Base-by-base conservation (phyloP, 768 basidiomycete genomes). In the Russula foetens region DNA sequence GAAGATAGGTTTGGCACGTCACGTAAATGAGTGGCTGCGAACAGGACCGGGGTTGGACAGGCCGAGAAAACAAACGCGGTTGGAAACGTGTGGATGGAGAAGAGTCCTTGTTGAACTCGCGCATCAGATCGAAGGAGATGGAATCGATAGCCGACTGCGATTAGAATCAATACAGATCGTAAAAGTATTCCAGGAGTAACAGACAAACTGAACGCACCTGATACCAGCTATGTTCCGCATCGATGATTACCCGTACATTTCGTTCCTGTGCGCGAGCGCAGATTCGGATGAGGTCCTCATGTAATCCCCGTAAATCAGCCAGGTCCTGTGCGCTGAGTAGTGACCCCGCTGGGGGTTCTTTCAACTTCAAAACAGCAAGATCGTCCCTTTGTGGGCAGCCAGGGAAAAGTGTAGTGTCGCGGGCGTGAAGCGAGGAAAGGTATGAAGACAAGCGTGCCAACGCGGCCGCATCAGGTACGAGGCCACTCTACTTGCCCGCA, bases 1-100 rank as follows among this genome's bases (percentile, higher is more conserved):
- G 81, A 24, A 97, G 81, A 72, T 96, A 97, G 0, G 92, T 88
- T 69, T 98, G 94, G 73, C 85, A 92, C 0, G 94, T 97, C 2
- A 81, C 85, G 71, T 94, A 94, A 1, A 93, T 73, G 4, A 92
- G 75, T 0, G 92, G 90, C 56, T 59, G 41, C 23, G 61, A 15
- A 9, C n/a, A n/a, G n/a, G n/a, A 3, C 19, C n/a, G n/a, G 41
- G 29, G 45, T 23, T 23, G 38, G 19, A 15, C 23, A 7, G 39
- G 7, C 9, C 39, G 51, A 52, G 29, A 33, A 41, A 44, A 53
- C 14, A 12, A 7, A 21, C 29, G 31, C 38, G 53, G 21, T 15
- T 15, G 46, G 31, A 45, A 44, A 26, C 43, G 56, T 31, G 43
- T 48, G 65, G n/a, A 71, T 47, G 45, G 59, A 28, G 7, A 70